Base-by-base conservation (phyloP, 495 filamentous ascomycete genomes). In the Xylaria scruposa region DNA sequence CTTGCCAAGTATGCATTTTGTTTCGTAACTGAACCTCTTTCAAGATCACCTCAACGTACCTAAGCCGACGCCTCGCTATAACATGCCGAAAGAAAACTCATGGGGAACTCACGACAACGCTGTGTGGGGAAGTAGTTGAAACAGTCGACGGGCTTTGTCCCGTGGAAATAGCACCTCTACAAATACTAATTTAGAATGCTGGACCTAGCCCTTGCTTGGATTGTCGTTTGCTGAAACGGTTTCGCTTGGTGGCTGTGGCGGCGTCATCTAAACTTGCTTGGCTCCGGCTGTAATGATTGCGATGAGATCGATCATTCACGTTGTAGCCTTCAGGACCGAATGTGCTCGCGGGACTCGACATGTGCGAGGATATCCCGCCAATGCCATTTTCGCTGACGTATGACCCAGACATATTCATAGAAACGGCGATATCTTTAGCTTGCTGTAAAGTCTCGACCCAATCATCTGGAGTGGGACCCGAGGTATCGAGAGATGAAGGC, bases 141-240 rank as follows among this genome's bases (percentile, higher is more conserved):
- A 70, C 67, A 58, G 33, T 71, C 54, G 54, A 72, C 70, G 58
- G 59, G 54, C 47, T 54, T 54, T 24, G 65, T 51, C 36, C 49
- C 26, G 29, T 59, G 46, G 58, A 60, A 46, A 38, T 61, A 53
- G 47, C 24, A 56, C 19, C 12, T 76, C 66, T 75, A 67, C 73
- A 73, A 70, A 64, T 65, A 68, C 31, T 8, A 51, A 4, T 38
- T 70, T 75, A 95, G 76, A 95, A 94, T 40, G 92, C 92, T 46
- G 94, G 91, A 15, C 94, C 93, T 33, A 97, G 85, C 24, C 94
- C 94, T 77, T 92, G 96, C 83, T 97, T 97, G 9, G 92, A 94
- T 81, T 96, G 93, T 71, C 95, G 86, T 78, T 93, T 93, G 80
- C 92, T 95, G 81, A 98, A 98, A 44, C 94, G 86, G 79, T 97